phyloP scores from a whole-genome alignment of 129 eudicot genomes.

The Erigeron canadensis region DNA sequence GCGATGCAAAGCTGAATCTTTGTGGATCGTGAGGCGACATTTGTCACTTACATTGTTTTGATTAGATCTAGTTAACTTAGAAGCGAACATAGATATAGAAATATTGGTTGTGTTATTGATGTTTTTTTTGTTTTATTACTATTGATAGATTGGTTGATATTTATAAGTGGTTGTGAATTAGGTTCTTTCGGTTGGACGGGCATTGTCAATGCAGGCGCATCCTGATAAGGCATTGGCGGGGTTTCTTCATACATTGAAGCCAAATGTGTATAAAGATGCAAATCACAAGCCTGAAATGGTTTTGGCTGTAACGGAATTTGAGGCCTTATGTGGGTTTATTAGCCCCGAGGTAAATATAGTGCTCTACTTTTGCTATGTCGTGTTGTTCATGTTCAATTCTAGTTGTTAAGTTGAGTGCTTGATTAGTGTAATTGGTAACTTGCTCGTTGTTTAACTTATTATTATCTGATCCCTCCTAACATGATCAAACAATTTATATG shows the following conservation, averaged over 20 bases:
- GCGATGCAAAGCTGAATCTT: constrained; percentile 1
- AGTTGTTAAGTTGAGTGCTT: constrained; percentile 6
- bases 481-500: constrained; percentile 16
- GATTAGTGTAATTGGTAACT: not conserved
- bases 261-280: constrained; percentile 70
- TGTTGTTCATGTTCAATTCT: not conserved
- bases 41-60: not conserved
- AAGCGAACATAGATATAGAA: too few relatives aligned
- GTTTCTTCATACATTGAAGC: constrained; percentile 55
- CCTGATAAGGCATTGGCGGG: constrained; percentile 78
- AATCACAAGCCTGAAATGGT: constrained; percentile 99
- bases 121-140: constrained; percentile 17
- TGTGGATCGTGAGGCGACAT: not conserved
- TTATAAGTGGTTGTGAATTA: constrained; percentile 22
- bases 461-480: not conserved
- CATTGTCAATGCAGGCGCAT: constrained; percentile 92
- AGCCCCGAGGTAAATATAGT: constrained; percentile 53
- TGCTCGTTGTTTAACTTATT: not conserved
- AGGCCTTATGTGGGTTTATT: constrained; percentile 87
- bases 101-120: not conserved
- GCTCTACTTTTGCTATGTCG: not conserved
- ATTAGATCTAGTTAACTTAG: not conserved
- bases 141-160: not conserved
- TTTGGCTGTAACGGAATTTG: constrained; percentile 83
- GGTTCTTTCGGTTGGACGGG: constrained; percentile 89